Conservation (phyloP, 495 filamentous ascomycete species). For the Pseudomonodictys pantanalensis region DNA sequence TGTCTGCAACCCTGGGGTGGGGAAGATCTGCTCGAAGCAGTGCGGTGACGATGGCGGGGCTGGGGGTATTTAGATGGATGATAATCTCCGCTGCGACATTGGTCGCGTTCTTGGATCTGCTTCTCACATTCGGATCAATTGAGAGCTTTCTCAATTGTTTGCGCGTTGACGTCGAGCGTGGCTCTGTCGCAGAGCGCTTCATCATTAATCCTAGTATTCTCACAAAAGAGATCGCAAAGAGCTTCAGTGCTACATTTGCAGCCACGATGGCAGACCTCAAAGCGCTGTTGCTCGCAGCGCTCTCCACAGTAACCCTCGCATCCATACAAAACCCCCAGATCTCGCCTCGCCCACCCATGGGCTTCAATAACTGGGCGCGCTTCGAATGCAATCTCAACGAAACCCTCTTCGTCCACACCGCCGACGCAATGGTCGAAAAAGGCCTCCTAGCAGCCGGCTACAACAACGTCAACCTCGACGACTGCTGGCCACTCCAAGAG, state of each 20-base stretch:
- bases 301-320: slow-evolving; percentile 1
- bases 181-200: too few species aligned
- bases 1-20: too few species aligned
- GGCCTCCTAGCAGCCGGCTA: slow-evolving; percentile 45
- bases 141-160: background rate
- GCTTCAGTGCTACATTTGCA: background rate
- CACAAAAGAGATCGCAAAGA: too few species aligned
- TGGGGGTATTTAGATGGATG: slow-evolving; percentile 6
- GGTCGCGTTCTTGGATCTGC: background rate
- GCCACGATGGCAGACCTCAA: slow-evolving; percentile 10
- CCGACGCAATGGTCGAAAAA: slow-evolving; percentile 42
- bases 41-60: slow-evolving; percentile 18
- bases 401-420: slow-evolving; percentile 45
- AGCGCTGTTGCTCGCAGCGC: slow-evolving; percentile 2
- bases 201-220: too few species aligned
- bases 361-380: slow-evolving; percentile 48
- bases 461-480: slow-evolving; percentile 46
- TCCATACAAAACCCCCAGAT: slow-evolving; percentile 13
- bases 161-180: too few species aligned
- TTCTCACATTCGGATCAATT: background rate
- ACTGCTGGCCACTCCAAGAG: slow-evolving; percentile 44
- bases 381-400: slow-evolving; percentile 47
- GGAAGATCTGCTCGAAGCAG: too few species aligned
- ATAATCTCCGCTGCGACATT: background rate
- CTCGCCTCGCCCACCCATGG: slow-evolving; percentile 42